Evolutionary conservation across 1,139 yeast genomes (phyloP), one percentile per base, ranked within the genome.

Genomic region (Saccharomyces pastorianus): DNA sequence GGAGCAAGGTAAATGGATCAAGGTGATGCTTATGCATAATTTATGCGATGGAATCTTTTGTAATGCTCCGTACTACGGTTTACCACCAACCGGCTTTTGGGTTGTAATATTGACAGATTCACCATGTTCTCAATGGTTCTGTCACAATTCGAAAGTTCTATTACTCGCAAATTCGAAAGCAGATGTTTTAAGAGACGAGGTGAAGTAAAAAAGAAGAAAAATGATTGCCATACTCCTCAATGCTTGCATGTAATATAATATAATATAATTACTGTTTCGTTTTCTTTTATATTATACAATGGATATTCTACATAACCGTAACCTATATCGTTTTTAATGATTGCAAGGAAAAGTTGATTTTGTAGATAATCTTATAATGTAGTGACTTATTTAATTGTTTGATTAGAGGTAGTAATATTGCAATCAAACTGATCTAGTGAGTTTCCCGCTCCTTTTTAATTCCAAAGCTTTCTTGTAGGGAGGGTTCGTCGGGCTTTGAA

Each of bases 31-130:
- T 99, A 93, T 77, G 99, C 97, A 56, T 99, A 93, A 78, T 73
- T 90, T 75, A 81, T 93, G 6, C 61, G 99, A 93, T 72, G 99
- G 93, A 76, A 85, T 89, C 59, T 93, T 93, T 90, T 87, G 96
- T 78, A 88, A 91, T 68, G 97, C 99, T 61, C 82, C 93, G 70
- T 99, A 93, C 77, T 93, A 89, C 74, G 99, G 99, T 74, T 81
- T 93, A 69, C 99, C 99, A 59, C 99, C 99, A 68, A 93, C 99
- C 67, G 99, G 95, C 73, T 99, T 66, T 93, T 98, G 98, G 99
- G 99, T 68, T 87, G 96, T 77, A 99, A 99, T 82, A 90, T 93
- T 66, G 99, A 93, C 76, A 88, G 99, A 80, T 73, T 93, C 69
- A 93, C 96, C 71, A 93, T 93, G 99, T 91, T 93, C 79, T 82